Evolutionary conservation across 192 early-diverging fungal species (phyloP).

Genomic region (Piromyces sp.): DNA sequence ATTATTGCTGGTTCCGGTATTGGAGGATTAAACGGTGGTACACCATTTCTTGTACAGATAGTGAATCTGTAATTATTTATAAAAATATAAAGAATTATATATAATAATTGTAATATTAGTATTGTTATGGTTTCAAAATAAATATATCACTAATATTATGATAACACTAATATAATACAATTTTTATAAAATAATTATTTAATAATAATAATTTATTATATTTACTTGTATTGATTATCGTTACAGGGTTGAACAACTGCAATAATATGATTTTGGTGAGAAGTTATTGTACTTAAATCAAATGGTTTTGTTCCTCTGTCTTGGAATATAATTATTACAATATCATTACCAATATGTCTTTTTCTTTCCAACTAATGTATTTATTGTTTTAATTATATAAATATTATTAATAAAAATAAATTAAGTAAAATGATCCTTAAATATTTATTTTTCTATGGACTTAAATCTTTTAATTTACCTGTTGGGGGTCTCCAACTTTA

Average conservation of each 20-base stretch:
- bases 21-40: slow-evolving; percentile 39
- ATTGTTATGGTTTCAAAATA: too few species aligned
- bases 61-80: slow-evolving; percentile 13
- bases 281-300: slow-evolving; percentile 23
- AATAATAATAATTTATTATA: background rate
- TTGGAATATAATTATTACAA: slow-evolving; percentile 38
- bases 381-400: background rate
- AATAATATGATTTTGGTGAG: slow-evolving; percentile 37
- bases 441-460: too few species aligned
- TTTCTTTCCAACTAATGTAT: slow-evolving; percentile 41
- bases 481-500: slow-evolving; percentile 16
- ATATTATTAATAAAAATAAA: too few species aligned
- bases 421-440: too few species aligned
- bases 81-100: slow-evolving; percentile 8
- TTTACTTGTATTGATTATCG: slow-evolving; percentile 18
- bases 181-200: too few species aligned
- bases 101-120: too few species aligned
- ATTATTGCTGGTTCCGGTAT: slow-evolving; percentile 37
- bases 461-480: too few species aligned
- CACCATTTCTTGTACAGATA: slow-evolving; percentile 31
- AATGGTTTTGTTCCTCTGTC: slow-evolving; percentile 21
- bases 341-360: slow-evolving; percentile 57
- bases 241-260: slow-evolving; percentile 27
- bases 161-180: too few species aligned
- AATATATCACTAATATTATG: too few species aligned